Evolutionary conservation across 75 land plant species (phyloP).

Genomic region (Azolla pinnata): DNA sequence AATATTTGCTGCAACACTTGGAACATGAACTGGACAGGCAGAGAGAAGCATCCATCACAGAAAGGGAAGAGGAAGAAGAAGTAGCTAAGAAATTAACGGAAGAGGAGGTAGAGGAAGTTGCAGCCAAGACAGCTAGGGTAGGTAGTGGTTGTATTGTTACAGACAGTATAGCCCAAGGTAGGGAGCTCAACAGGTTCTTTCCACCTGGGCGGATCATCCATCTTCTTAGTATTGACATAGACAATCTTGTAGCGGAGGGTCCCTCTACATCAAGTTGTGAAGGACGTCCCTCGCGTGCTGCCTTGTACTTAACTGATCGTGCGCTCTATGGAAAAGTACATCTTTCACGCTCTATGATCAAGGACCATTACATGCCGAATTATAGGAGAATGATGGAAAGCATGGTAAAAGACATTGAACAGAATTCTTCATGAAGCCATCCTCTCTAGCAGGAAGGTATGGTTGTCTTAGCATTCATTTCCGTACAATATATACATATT

Average conservation of each 20-base stretch:
- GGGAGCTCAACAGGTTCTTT: slow-evolving; percentile 38
- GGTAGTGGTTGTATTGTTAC: slow-evolving; percentile 12
- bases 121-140: slow-evolving; percentile 36
- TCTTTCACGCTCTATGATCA: slow-evolving; percentile 69
- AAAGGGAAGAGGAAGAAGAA: slow-evolving; percentile 51
- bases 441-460: too few species aligned
- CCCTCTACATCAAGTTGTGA: not conserved
- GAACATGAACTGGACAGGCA: slow-evolving; percentile 65
- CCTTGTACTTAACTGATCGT: slow-evolving; percentile 67
- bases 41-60: slow-evolving; percentile 17
- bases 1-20: slow-evolving; percentile 59
- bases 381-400: slow-evolving; percentile 70
- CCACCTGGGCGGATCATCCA: slow-evolving; percentile 89
- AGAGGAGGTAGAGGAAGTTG: slow-evolving; percentile 57
- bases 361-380: slow-evolving; percentile 89
- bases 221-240: slow-evolving; percentile 39
- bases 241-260: not conserved
- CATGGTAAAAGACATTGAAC: slow-evolving; percentile 57
- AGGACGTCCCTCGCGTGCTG: slow-evolving; percentile 31
- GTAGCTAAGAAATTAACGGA: slow-evolving; percentile 42
- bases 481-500: too few species aligned
- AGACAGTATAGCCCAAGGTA: slow-evolving; percentile 12
- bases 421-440: too few species aligned
- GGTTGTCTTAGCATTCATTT: too few species aligned
- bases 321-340: slow-evolving; percentile 70